phyloP scores from a whole-genome alignment of 768 basidiomycete genomes.

The Naganishia vaughanmartiniae region DNA sequence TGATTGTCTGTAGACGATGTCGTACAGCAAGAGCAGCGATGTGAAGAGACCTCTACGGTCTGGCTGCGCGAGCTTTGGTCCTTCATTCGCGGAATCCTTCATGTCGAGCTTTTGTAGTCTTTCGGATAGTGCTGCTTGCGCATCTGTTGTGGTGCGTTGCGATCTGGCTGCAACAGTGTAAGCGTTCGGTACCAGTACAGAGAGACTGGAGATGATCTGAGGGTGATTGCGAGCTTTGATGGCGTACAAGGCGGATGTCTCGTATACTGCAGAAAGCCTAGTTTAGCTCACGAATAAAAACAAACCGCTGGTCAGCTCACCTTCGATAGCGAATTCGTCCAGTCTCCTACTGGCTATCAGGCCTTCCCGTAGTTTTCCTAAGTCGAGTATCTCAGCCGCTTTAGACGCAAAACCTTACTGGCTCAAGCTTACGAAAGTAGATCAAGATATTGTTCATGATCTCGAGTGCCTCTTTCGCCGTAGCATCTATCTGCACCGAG shows the following conservation, averaged over 20 bases:
- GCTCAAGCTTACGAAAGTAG: slow-evolving; percentile 38
- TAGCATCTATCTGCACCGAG: slow-evolving; percentile 32
- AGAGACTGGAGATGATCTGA: slow-evolving; percentile 43
- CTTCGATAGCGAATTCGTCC: slow-evolving; percentile 48
- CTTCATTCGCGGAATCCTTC: not conserved
- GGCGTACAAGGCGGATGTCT: slow-evolving; percentile 40
- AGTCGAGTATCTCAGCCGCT: not conserved
- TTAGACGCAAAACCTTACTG: not conserved
- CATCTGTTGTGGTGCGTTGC: not conserved
- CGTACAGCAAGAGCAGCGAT: slow-evolving; percentile 24
- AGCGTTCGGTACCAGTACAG: slow-evolving; percentile 43
- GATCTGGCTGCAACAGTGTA: slow-evolving; percentile 29
- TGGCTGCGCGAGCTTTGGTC: not conserved
- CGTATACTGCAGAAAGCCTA: slow-evolving; percentile 39
- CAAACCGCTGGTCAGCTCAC: slow-evolving; percentile 31
- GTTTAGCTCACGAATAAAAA: slow-evolving; percentile 10
- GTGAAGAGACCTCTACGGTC: slow-evolving; percentile 8
- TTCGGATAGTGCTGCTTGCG: not conserved
- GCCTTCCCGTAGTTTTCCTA: slow-evolving; percentile 50
- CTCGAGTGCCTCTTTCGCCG: slow-evolving; percentile 40
- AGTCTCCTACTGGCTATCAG: slow-evolving; percentile 45
- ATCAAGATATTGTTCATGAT: slow-evolving; percentile 47
- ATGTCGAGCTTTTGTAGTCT: slow-evolving; percentile 1
- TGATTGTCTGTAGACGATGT: slow-evolving; percentile 22
- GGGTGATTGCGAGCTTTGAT: slow-evolving; percentile 40